phyloP scores from a whole-genome alignment of 1,284 basidiomycete genomes.

The Ceratobasidium papillatum region DNA sequence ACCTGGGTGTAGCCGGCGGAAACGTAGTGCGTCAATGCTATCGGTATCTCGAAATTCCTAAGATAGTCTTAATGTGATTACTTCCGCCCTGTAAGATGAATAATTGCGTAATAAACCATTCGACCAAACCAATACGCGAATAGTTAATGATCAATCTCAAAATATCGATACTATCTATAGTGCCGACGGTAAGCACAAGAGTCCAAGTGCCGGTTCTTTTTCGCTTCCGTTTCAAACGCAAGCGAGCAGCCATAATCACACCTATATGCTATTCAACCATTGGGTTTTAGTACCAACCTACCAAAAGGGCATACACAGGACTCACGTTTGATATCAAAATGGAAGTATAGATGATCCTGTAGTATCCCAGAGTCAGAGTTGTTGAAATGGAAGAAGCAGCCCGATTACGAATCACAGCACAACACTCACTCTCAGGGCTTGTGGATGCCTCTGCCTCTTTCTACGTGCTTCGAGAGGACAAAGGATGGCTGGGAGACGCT shows the following conservation, averaged over 20 bases:
- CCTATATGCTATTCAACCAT: constrained; percentile 3
- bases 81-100: too few species aligned
- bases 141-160: too few species aligned
- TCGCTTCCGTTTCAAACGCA: constrained; percentile 38
- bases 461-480: constrained; percentile 16
- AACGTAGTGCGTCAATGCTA: too few species aligned
- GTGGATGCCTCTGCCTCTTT: constrained; percentile 31
- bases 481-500: constrained; percentile 7
- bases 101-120: too few species aligned
- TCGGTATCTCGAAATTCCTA: too few species aligned
- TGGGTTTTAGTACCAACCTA: neutral
- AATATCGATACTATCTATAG: neutral
- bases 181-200: constrained; percentile 7
- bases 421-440: constrained; percentile 19
- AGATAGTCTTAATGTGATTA: too few species aligned
- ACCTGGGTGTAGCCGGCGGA: too few species aligned
- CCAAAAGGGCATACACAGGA: neutral
- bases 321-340: constrained; percentile 37
- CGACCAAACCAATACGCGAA: too few species aligned
- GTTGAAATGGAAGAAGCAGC: neutral
- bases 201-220: constrained; percentile 35
- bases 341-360: constrained; percentile 37
- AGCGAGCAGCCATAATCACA: constrained; percentile 26
- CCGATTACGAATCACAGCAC: neutral
- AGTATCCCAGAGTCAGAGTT: neutral